A percentile compares a stretch with the other conserved stretches of the same genome.
Evolutionary conservation across 805 yeast genomes (phyloP).

Genomic region (Candida silvatica): DNA sequence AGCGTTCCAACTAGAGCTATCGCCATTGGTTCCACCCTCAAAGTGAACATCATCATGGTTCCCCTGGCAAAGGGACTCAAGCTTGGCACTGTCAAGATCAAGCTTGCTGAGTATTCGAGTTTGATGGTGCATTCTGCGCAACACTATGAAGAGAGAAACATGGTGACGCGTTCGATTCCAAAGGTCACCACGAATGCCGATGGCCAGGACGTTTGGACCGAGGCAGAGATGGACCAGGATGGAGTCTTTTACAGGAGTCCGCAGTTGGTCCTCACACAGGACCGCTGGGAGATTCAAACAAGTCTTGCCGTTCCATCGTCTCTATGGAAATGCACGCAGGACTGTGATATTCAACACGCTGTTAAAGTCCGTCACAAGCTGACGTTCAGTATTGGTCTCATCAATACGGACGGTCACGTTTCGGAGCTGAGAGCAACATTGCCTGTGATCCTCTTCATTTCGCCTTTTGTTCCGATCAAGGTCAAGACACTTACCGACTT

Average conservation of each 20-base stretch:
- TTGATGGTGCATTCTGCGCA: conserved; percentile 47
- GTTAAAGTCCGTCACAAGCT: conserved; percentile 85
- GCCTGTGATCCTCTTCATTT: conserved; percentile 47
- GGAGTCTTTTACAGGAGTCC: conserved; percentile 27
- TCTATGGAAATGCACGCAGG: conserved; percentile 75
- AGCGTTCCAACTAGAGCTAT: conserved; percentile 82
- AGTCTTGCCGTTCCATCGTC: conserved; percentile 61
- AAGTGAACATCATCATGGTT: conserved; percentile 60
- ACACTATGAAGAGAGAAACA: conserved; percentile 53
- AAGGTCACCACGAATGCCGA: conserved; percentile 29
- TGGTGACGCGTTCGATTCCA: conserved; percentile 38
- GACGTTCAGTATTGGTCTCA: conserved; percentile 67
- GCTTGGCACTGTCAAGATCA: conserved; percentile 65
- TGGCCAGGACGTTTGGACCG: conserved; percentile 33
- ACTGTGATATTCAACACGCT: conserved; percentile 61
- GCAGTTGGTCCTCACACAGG: conserved; percentile 30
- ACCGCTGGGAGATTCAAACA: conserved; percentile 68
- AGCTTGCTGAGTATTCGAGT: conserved; percentile 55
- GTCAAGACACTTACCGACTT: conserved; percentile 30
- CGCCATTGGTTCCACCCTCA: conserved; percentile 77
- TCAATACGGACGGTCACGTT: conserved; percentile 87
- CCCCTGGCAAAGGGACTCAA: conserved; percentile 77
- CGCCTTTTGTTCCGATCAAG: conserved; percentile 72
- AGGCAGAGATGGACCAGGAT: conserved; percentile 25
- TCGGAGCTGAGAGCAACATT: conserved; percentile 88